These are phyloP conservation scores for Diaporthe amygdali DNA, from an alignment of 2,329 filamentous ascomycete genomes.

Conservation along the genomic window DNA sequence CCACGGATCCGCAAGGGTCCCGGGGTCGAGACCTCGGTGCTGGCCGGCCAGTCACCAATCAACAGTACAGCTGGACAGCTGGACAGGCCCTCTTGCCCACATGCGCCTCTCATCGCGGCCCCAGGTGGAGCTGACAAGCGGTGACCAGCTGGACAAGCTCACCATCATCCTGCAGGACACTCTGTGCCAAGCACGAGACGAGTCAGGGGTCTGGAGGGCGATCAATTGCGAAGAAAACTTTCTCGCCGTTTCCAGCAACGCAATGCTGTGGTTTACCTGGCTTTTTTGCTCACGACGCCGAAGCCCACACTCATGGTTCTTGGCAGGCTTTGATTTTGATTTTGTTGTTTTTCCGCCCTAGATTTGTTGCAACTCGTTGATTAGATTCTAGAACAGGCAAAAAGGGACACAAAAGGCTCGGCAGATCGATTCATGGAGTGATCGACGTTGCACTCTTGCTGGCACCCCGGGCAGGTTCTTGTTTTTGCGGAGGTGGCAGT, in stretches of 20 bases:
- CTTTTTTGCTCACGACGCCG: not conserved
- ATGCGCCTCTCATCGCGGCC: not conserved
- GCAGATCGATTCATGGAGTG: not conserved
- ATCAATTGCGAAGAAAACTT: not conserved
- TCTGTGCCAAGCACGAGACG: not conserved
- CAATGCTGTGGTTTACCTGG: not conserved
- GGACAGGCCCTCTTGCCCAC: not conserved
- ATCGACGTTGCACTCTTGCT: slow-evolving; percentile 2
- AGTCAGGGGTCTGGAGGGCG: slow-evolving; percentile 1
- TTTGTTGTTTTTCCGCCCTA: not conserved
- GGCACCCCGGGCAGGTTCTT: not conserved
- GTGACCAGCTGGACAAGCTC: slow-evolving; percentile 15
- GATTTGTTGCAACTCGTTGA: not conserved
- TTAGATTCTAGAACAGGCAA: not conserved
- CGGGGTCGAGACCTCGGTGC: not conserved
- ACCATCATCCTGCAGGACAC: slow-evolving; percentile 1
- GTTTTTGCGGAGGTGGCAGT: slow-evolving; percentile 18
- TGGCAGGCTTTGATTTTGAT: not conserved
- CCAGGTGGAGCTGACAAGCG: slow-evolving; percentile 14
- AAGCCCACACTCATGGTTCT: not conserved
- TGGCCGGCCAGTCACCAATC: not conserved
- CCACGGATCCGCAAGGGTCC: not conserved
- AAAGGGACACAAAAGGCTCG: not conserved
- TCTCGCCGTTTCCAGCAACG: not conserved
- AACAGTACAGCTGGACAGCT: not conserved